Evolutionary conservation across 1,284 basidiomycete species (phyloP).

Genomic region (Phellopilus nigrolimitatus): DNA sequence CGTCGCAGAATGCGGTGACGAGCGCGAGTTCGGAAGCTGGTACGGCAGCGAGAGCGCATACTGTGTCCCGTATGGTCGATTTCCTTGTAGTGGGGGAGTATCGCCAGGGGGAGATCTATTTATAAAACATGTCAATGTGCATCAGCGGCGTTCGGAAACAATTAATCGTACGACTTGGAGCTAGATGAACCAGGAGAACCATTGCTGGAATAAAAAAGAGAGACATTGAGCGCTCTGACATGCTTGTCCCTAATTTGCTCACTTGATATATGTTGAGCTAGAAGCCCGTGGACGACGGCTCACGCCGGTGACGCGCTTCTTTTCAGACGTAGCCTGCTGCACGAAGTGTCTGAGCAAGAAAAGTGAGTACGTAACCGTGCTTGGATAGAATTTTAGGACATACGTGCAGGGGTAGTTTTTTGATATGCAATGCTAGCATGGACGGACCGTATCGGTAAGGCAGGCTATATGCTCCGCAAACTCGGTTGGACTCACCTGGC

Average conservation of each 20-base stretch:
- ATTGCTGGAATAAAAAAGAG: not conserved
- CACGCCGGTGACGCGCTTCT: constrained; percentile 56
- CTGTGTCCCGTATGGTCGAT: constrained; percentile 15
- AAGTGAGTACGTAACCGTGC: not conserved
- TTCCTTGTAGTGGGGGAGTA: not conserved
- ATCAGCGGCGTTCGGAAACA: constrained; percentile 5
- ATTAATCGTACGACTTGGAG: constrained; percentile 19
- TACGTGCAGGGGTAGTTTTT: constrained; percentile 85
- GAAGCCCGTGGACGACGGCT: constrained; percentile 59
- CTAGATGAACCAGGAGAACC: constrained; percentile 16
- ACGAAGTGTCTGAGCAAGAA: constrained; percentile 56
- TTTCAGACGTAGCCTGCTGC: constrained; percentile 77
- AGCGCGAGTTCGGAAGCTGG: constrained; percentile 40
- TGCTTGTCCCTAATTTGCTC: constrained; percentile 21
- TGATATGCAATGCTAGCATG: constrained; percentile 62
- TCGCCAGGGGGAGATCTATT: constrained; percentile 11
- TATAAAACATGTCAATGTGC: not conserved
- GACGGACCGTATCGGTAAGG: constrained; percentile 15
- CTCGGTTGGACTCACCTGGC: constrained; percentile 47
- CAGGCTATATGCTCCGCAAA: constrained; percentile 17
- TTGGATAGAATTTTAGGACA: too few relatives aligned
- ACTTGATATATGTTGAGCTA: constrained; percentile 44
- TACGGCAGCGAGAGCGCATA: constrained; percentile 22
- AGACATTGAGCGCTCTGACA: constrained; percentile 4
- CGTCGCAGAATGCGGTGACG: constrained; percentile 49